Evolutionary conservation across 805 yeast genomes (phyloP), one percentile per base, ranked within the genome.

Genomic region (Torulaspora gathmanii): DNA sequence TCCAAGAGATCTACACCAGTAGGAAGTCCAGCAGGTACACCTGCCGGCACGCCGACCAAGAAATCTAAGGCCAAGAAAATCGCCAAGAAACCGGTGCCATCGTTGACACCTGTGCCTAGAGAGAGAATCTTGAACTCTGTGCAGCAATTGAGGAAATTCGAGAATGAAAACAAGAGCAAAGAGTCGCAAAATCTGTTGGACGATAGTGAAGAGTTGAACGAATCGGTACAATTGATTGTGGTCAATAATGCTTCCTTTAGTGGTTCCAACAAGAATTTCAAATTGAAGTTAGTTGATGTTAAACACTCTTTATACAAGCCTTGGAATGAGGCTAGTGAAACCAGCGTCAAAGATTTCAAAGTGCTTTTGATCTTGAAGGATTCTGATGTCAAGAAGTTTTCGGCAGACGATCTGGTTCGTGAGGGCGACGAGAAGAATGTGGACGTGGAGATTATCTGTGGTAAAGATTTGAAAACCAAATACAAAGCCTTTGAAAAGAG

Each of bases 401-500:
- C 61, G 15, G 65, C 65, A 40, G 75, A 72, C 35, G 76, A 73
- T 80, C 37, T 89, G 88, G 67, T 68, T 82, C 51, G 74, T 51
- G 79, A 86, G 56, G 95, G 89, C 60, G 63, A 61, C 17, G 57
- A 65, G 36, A 49, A 61, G 30, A 59, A 55, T 23, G 57, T 62
- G 19, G 51, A 62, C 5, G 62, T 63, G 37, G 71, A 79, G 46
- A 80, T 90, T 44, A 73, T 89, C 27, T 76, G 93, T 5, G 82
- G 83, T 44, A 73, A 79, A 37, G 84, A 88, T 54, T 73, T 93
- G 52, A 87, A 87, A 65, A 86, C 89, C 27, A 84, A 83, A 49
- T 91, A 80, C 74, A 88, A 88, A 69, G 79, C 86, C n/a, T 93
- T 71, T 58, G 97, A 93, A 67, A 82, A 89, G 48, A 82, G 89